Evolutionary conservation across 805 yeast genomes (phyloP).

Genomic region (Barnettozyma sucrosica): DNA sequence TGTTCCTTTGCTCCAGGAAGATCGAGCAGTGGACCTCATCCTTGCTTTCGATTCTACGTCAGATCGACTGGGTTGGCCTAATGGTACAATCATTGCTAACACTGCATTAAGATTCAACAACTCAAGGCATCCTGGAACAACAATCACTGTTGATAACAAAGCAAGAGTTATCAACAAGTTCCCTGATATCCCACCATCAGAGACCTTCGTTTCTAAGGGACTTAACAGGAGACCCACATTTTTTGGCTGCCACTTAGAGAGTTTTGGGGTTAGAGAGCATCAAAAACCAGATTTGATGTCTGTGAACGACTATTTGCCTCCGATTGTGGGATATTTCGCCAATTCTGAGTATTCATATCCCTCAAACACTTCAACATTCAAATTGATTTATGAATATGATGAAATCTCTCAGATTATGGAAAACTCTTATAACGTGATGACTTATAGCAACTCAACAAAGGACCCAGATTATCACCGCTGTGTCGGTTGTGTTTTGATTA

Average conservation of each 20-base stretch:
- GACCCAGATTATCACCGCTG: conserved; percentile 38
- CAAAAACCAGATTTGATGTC: conserved; percentile 7
- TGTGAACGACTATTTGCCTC: conserved; percentile 34
- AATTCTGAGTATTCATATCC: conserved; percentile 37
- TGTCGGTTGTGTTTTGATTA: conserved; percentile 51
- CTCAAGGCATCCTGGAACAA: conserved; percentile 20
- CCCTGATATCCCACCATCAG: conserved; percentile 57
- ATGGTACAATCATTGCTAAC: conserved; percentile 46
- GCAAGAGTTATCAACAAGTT: conserved; percentile 38
- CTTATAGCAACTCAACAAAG: conserved; percentile 35
- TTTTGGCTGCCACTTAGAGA: conserved; percentile 58
- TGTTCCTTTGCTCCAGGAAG: conserved; percentile 56
- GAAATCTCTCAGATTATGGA: conserved; percentile 42
- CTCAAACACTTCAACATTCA: conserved; percentile 57
- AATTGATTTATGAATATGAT: conserved; percentile 39
- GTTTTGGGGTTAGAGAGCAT: conserved; percentile 10
- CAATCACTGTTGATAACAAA: conserved; percentile 34
- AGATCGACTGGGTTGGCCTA: conserved; percentile 50
- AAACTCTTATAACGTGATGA: conserved; percentile 49
- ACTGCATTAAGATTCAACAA: conserved; percentile 24
- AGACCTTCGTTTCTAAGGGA: conserved; percentile 41
- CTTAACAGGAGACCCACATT: conserved; percentile 62
- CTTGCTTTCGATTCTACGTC: conserved; percentile 57
- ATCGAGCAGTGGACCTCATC: conserved; percentile 55
- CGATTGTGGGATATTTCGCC: conserved; percentile 47